phyloP scores from a whole-genome alignment of 2,329 filamentous ascomycete genomes.

The Penicillium sp. region DNA sequence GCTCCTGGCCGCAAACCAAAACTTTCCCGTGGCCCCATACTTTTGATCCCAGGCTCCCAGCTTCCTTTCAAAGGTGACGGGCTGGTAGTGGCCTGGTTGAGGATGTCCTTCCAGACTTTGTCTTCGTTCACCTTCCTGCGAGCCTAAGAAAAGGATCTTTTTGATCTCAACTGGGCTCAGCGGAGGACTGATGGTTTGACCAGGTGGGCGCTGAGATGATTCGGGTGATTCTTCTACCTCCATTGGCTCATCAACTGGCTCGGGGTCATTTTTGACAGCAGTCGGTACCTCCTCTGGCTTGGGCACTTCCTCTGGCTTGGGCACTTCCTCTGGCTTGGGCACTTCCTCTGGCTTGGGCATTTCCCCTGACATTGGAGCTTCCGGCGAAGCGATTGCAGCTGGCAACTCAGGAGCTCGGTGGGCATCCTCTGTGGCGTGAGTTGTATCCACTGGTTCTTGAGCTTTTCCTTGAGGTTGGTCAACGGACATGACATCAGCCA shows the following conservation, averaged over 20 bases:
- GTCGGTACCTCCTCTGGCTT: neutral
- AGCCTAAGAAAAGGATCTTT: conserved; percentile 48
- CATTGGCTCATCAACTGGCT: conserved; percentile 7
- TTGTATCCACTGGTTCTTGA: conserved; percentile 14
- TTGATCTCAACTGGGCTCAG: conserved; percentile 45
- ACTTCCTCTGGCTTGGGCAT: neutral
- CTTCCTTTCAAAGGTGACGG: conserved; percentile 54
- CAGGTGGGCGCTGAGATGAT: conserved; percentile 21
- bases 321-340: neutral
- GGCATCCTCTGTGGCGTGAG: conserved; percentile 10
- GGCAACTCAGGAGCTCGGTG: conserved; percentile 8
- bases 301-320: neutral
- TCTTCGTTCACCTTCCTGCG: conserved; percentile 8
- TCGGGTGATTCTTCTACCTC: conserved; percentile 5
- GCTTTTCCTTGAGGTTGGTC: conserved; percentile 18
- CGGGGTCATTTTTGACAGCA: neutral
- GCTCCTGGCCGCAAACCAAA: conserved; percentile 36
- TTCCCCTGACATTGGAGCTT: neutral
- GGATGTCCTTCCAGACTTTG: conserved; percentile 12
- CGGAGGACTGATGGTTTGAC: conserved; percentile 42
- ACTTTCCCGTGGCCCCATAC: conserved; percentile 54
- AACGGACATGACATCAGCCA: conserved; percentile 19
- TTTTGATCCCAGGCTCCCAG: conserved; percentile 55
- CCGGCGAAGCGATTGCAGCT: neutral
- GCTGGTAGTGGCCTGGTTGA: conserved; percentile 53